phyloP scores from a whole-genome alignment of 2,329 filamentous ascomycete genomes.

The Knoxdaviesia proteae region DNA sequence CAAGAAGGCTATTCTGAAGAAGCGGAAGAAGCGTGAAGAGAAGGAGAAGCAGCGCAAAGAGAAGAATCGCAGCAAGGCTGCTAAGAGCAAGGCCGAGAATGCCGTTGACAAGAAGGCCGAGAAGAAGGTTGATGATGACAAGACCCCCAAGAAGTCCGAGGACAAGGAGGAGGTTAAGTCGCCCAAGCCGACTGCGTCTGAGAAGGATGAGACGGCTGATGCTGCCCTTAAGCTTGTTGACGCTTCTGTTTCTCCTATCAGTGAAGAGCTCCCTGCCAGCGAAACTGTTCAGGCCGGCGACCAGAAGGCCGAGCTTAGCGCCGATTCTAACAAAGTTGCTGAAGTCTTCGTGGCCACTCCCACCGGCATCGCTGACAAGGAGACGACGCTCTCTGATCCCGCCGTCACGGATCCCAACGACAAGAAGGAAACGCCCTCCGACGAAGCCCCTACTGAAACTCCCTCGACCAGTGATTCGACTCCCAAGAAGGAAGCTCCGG shows the following conservation, averaged over 20 bases:
- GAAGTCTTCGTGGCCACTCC: background rate
- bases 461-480: no score
- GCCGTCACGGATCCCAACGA: constrained; percentile 8
- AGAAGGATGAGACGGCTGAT: constrained; percentile 3
- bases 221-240: constrained; percentile 3
- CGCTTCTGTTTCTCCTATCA: no score
- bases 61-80: constrained; percentile 9
- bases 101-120: constrained; percentile 4
- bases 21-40: constrained; percentile 10
- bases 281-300: background rate
- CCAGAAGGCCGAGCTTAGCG: background rate
- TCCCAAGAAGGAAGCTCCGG: no score
- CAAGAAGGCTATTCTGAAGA: constrained; percentile 8
- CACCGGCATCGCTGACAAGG: background rate
- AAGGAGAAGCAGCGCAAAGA: constrained; percentile 10
- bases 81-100: constrained; percentile 6
- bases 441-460: no score
- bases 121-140: constrained; percentile 4
- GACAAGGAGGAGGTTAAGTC: constrained; percentile 5
- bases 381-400: constrained; percentile 2
- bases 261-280: no score
- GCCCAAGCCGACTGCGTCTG: constrained; percentile 5
- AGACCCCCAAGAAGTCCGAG: constrained; percentile 4
- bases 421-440: no score
- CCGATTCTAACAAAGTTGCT: background rate